phyloP scores from a whole-genome alignment of 225 moss, liverwort and hornwort species.

The Pseudoscleropodium purum region DNA sequence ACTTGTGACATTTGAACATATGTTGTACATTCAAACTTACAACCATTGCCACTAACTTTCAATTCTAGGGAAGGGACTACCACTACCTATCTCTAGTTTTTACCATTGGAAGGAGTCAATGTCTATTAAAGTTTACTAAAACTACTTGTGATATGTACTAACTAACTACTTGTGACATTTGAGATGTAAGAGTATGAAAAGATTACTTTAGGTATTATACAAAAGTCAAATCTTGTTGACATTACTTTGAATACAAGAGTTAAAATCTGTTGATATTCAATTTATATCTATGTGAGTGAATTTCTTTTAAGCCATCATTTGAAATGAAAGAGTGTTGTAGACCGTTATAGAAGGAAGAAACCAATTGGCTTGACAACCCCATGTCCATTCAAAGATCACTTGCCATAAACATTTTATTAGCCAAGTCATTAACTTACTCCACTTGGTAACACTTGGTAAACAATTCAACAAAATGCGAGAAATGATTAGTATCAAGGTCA shows the following conservation, averaged over 20 bases:
- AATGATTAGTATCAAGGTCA: not conserved
- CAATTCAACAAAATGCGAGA: not conserved
- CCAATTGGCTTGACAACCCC: no score
- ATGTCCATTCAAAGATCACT: not conserved
- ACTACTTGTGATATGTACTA: no score
- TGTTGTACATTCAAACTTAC: no score
- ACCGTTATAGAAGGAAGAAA: not conserved
- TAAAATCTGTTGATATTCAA: fast-evolving
- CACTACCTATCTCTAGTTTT: not conserved
- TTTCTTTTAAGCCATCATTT: not conserved
- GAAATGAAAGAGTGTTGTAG: not conserved
- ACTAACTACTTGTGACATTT: not conserved
- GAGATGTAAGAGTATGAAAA: no score
- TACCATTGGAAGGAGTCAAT: not conserved
- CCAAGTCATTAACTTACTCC: no score
- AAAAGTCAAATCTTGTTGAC: not conserved
- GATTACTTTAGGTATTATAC: not conserved
- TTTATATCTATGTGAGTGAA: not conserved
- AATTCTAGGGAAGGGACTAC: not conserved
- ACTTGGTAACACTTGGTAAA: not conserved
- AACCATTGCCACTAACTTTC: no score
- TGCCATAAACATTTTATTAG: no score
- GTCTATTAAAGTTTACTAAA: not conserved
- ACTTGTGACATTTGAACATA: not conserved
- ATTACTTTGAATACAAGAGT: not conserved